Conservation (phyloP, 768 basidiomycete genomes). For the Amyloporia xantha region DNA sequence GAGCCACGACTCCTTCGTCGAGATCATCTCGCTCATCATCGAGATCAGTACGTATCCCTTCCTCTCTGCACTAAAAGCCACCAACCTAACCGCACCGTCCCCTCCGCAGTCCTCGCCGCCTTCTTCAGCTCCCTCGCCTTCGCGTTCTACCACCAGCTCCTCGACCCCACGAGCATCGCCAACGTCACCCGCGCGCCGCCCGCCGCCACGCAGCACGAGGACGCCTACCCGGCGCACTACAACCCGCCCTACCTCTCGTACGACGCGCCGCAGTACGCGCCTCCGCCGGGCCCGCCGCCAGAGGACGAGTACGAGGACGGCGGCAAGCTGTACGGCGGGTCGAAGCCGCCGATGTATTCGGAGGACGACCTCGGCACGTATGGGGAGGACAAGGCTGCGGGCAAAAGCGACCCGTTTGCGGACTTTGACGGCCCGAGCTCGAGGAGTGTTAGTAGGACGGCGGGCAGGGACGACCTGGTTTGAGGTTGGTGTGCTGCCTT, state of each 20-base stretch:
- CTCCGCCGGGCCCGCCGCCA: constrained; percentile 21
- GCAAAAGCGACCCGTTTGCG: constrained; percentile 49
- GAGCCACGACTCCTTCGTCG: constrained; percentile 58
- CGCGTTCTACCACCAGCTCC: constrained; percentile 67
- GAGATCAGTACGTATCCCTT: constrained; percentile 41
- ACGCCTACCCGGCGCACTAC: constrained; percentile 30
- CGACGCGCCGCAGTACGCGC: constrained; percentile 21
- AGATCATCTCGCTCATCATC: constrained; percentile 58
- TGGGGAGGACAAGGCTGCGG: constrained; percentile 26
- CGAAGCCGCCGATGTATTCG: constrained; percentile 14
- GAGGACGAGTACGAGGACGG: constrained; percentile 6
- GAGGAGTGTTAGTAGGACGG: neutral
- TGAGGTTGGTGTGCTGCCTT: too few relatives aligned
- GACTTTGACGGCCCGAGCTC: constrained; percentile 37
- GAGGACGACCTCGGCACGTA: constrained; percentile 21
- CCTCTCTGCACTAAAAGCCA: neutral
- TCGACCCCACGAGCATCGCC: constrained; percentile 56
- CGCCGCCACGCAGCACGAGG: constrained; percentile 21
- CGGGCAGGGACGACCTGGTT: neutral
- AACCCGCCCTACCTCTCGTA: constrained; percentile 21
- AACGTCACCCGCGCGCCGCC: constrained; percentile 42
- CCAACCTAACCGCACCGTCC: neutral
- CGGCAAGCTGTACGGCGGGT: constrained; percentile 32
- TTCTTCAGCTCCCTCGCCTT: constrained; percentile 65
- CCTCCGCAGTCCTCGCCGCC: constrained; percentile 40